Evolutionary conservation across 2,329 filamentous ascomycete genomes (phyloP).

Genomic region (Cadophora malorum): DNA sequence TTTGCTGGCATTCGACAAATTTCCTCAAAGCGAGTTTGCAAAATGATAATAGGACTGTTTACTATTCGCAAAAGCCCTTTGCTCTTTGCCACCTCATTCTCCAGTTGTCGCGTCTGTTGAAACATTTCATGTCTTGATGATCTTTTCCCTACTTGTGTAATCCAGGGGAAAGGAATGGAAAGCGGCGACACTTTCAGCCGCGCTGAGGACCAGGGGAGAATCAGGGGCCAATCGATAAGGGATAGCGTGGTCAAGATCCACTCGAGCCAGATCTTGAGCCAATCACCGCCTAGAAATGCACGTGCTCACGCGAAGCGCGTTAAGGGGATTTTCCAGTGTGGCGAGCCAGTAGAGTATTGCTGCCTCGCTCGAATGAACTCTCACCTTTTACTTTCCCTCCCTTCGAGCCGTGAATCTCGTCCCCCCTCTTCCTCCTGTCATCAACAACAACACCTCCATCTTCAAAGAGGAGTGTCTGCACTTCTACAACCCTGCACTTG

Average conservation of each 20-base stretch:
- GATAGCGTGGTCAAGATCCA: not conserved
- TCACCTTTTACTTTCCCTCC: constrained; percentile 5
- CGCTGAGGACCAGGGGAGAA: not conserved
- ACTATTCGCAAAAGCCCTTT: not conserved
- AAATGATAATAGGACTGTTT: too few relatives aligned
- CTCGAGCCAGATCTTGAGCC: not conserved
- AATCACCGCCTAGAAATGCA: not conserved
- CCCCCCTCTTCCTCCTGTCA: not conserved
- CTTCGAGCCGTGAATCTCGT: not conserved
- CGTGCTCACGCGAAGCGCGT: constrained; percentile 16
- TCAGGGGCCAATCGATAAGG: not conserved
- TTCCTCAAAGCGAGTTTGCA: too few relatives aligned
- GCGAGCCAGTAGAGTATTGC: not conserved
- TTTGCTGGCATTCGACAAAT: too few relatives aligned
- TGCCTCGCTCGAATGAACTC: not conserved
- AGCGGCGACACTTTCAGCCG: not conserved
- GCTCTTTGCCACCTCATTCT: not conserved
- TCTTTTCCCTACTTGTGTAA: not conserved
- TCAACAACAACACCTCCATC: not conserved
- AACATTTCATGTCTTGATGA: not conserved
- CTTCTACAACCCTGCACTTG: not conserved
- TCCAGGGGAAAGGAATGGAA: not conserved
- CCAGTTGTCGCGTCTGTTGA: constrained; percentile 1
- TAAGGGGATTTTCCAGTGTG: constrained; percentile 5
- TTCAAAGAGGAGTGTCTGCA: not conserved